phyloP scores from a whole-genome alignment of 202 grass and related monocot genomes.

The Schoenoplectus triqueter region DNA sequence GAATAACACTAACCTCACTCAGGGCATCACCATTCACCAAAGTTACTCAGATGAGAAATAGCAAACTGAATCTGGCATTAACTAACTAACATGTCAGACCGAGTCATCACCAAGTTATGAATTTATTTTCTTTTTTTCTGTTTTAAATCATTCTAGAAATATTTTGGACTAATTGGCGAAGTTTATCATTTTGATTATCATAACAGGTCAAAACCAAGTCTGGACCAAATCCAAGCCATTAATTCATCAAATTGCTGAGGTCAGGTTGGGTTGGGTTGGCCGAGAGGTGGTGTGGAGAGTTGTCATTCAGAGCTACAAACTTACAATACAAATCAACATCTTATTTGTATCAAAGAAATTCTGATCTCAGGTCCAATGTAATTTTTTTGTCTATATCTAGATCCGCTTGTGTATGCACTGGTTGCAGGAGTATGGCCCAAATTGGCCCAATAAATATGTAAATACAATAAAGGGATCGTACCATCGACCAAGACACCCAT shows the following conservation, averaged over 20 bases:
- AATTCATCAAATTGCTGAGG: too few species aligned
- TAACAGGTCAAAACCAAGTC: not conserved
- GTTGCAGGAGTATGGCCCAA: not conserved
- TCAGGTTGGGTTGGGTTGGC: not conserved
- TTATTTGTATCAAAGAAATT: not conserved
- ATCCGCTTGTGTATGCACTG: not conserved
- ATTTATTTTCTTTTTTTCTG: not conserved
- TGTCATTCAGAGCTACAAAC: not conserved
- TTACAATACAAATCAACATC: slow-evolving; percentile 8
- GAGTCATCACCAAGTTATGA: not conserved
- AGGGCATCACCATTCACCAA: not conserved
- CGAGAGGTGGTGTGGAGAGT: not conserved
- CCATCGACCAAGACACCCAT: slow-evolving; percentile 92
- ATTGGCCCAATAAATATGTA: not conserved
- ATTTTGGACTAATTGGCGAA: not conserved
- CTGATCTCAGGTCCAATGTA: not conserved
- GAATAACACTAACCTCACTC: not conserved
- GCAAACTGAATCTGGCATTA: not conserved
- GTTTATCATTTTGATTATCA: not conserved
- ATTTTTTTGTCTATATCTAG: not conserved
- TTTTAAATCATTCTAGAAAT: not conserved
- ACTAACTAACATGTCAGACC: not conserved
- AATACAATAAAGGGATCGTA: slow-evolving; percentile 32
- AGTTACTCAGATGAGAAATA: not conserved
- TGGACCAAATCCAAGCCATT: too few species aligned